Base-by-base conservation (phyloP, 176 grass and related monocot species). In the Areca catechu region DNA sequence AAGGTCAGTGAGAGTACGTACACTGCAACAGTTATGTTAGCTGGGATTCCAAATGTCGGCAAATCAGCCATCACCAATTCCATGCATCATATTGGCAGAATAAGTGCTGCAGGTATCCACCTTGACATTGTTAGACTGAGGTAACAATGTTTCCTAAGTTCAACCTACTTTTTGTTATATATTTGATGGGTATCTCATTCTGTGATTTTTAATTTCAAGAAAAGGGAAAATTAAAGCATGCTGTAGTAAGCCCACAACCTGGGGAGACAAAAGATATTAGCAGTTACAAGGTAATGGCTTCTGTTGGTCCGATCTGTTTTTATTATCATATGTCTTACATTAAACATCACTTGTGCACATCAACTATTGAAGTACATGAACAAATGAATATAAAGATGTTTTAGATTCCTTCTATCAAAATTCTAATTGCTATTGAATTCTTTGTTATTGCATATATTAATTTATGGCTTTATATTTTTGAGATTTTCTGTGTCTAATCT, bases 191-290 rank as follows among this genome's bases (percentile, higher is more conserved):
- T 74, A 9, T 19, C 49, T 65, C 28, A 61, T 1, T 61, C 29
- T 66, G 15, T 21, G 3, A 67, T 22, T 55, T 34, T 17, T 65
- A 5, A 71, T 50, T 73, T 58, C 49, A 70, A 95, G 89, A 95
- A 63, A 89, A 89, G 72, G 81, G 89, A 60, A 95, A 82, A 55
- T 68, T 85, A 24, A 89, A 77, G 74, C 84, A 85, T 74, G 89
- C 84, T 7, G 64, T 79, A 27, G 75, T 85, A 19, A 95, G 74
- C 71, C 79, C 71, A 25, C 65, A 85, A 74, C 89, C 89, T 27
- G 89, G 89, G 61, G 89, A 89, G 76, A 95, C 84, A 4, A 89
- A 68, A 75, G 81, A 74, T 56, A 94, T 94, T 58, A 77, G 49
- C 70, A 74, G 84, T 37, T 95, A 95, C 61, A 95, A 89, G 84